Percentiles rank a stretch among this genome's conserved stretches.
Conservation (phyloP, 2,329 filamentous ascomycete genomes). For the Fusarium sp. region DNA sequence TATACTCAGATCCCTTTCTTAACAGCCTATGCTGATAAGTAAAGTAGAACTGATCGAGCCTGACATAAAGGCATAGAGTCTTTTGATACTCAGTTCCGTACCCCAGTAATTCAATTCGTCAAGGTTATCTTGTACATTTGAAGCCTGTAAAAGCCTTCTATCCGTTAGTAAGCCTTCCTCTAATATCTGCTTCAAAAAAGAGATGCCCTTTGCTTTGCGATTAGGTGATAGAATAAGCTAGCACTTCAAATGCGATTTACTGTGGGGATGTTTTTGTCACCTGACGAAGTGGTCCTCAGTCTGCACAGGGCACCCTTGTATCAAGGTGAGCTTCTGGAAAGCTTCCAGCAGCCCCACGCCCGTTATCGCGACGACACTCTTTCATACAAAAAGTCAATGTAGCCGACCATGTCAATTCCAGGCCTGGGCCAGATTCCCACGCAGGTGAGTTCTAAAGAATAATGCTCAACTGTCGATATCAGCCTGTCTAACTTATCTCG, state of each 20-base stretch:
- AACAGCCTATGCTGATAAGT: no score
- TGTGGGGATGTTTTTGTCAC: conserved; percentile 24
- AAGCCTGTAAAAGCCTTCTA: no score
- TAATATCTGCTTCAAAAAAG: no score
- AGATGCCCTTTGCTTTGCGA: not conserved
- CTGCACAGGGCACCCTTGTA: conserved; percentile 19
- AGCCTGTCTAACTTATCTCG: conserved; percentile 32
- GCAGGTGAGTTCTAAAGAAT: conserved; percentile 60
- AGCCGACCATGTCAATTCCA: conserved; percentile 77
- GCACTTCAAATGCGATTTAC: fast-evolving
- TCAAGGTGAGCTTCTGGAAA: conserved; percentile 47
- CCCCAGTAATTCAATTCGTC: no score
- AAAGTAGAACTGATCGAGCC: no score
- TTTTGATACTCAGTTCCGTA: no score
- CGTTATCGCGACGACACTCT: conserved; percentile 29
- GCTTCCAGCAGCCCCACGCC: conserved; percentile 48
- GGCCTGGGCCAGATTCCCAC: conserved; percentile 78
- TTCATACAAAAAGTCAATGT: conserved; percentile 51
- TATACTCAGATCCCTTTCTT: no score
- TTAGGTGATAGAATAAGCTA: conserved; percentile 15
- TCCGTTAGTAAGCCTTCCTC: no score
- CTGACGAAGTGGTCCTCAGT: not conserved
- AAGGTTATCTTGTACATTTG: no score
- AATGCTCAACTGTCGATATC: not conserved
- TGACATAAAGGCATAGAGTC: no score